A percentile compares a stretch with the other conserved stretches of the same genome.
Evolutionary conservation across 176 grass and related monocot genomes (phyloP).

Genomic region (Coix lacrymajobi): DNA sequence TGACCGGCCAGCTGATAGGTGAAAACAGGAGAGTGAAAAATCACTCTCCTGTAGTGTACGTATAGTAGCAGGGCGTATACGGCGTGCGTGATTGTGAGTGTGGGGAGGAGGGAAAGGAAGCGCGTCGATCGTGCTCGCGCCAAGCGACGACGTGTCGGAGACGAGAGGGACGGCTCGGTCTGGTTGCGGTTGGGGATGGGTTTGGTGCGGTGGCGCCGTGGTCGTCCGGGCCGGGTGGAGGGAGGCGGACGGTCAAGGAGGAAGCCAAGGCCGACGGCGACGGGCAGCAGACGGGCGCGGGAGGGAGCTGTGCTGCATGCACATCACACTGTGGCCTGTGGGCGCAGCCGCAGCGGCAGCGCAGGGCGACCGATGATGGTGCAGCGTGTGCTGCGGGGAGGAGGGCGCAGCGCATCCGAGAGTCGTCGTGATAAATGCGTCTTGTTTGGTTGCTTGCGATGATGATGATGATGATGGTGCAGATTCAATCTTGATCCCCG

Average conservation of each 20-base stretch:
- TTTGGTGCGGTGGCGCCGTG: conserved; percentile 3
- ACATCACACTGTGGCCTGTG: too few relatives aligned
- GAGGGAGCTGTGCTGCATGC: not conserved
- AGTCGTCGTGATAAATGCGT: conserved; percentile 23
- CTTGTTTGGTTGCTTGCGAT: conserved; percentile 20
- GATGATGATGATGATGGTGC: not conserved
- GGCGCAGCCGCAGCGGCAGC: not conserved
- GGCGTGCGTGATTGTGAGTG: not conserved
- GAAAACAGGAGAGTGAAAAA: not conserved
- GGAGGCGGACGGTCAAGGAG: not conserved
- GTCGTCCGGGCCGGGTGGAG: conserved; percentile 1
- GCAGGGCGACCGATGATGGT: not conserved
- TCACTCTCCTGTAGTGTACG: not conserved
- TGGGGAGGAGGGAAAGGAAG: not conserved
- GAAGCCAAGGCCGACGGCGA: too few relatives aligned
- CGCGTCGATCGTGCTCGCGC: not conserved
- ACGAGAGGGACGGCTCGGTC: not conserved
- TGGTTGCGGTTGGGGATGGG: not conserved
- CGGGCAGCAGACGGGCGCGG: not conserved
- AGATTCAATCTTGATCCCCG: not conserved
- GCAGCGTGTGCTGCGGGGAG: not conserved
- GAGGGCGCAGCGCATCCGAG: not conserved
- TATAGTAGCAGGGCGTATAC: too few relatives aligned
- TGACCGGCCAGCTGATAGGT: not conserved
- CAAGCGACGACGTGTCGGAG: not conserved